Base-by-base conservation (phyloP, 139 green algal species). In the Mesotaenium endlicherianum region DNA sequence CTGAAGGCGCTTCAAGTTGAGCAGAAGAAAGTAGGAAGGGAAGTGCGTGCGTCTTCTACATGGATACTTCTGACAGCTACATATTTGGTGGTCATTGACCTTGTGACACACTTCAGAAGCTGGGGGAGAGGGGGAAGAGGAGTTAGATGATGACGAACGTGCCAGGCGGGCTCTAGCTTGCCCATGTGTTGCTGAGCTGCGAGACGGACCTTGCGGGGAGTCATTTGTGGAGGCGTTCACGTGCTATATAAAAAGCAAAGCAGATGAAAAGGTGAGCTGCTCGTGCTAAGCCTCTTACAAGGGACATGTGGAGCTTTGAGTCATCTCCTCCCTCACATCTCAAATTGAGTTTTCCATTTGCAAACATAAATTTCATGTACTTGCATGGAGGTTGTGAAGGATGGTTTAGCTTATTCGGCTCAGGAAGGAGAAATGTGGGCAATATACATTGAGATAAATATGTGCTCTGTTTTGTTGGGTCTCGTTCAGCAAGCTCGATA, bases 101-200 rank as follows among this genome's bases (percentile, higher is more conserved):
- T n/a, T n/a, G n/a, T n/a, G n/a, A n/a, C n/a, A n/a, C n/a, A n/a
- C n/a, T n/a, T n/a, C n/a, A n/a, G n/a, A n/a, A n/a, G n/a, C n/a
- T n/a, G n/a, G n/a, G n/a, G n/a, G n/a, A n/a, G n/a, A n/a, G n/a
- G n/a, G n/a, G n/a, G n/a, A n/a, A n/a, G n/a, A n/a, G n/a, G n/a
- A n/a, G n/a, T n/a, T n/a, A n/a, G n/a, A n/a, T n/a, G n/a, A n/a
- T n/a, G n/a, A n/a, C n/a, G n/a, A n/a, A n/a, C n/a, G n/a, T n/a
- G n/a, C n/a, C n/a, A n/a, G n/a, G 57, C 43, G 83, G n/a, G 88
- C 88, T 20, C 76, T 91, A 41, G 70, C 81, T 1, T 91, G 88
- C 47, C 88, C 88, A 4, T 91, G 88, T 34, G 49, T 91, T 6
- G 82, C 77, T 64, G 88, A 91, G 20, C 38, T 91, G 30, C 82